A percentile compares a stretch with the other conserved stretches of the same genome.
phyloP scores from a whole-genome alignment of 1,284 basidiomycete species.

The Moesziomyces sp. region DNA sequence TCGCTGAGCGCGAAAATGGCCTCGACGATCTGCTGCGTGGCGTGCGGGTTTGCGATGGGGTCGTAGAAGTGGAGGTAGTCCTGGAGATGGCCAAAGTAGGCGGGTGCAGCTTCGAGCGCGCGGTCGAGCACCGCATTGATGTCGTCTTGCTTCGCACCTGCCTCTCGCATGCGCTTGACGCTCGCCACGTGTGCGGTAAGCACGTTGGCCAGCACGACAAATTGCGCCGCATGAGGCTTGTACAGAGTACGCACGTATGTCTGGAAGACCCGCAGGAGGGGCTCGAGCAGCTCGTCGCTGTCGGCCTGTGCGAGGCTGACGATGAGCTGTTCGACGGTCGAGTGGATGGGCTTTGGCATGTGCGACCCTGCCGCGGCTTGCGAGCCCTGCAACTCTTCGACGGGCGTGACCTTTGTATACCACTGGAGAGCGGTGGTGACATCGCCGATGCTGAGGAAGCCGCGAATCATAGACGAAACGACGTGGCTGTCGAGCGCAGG shows the following conservation, averaged over 20 bases:
- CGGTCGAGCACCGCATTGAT: constrained; percentile 35
- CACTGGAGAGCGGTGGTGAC: constrained; percentile 49
- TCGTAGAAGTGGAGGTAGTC: constrained; percentile 2
- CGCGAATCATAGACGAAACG: constrained; percentile 75
- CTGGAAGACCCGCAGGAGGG: constrained; percentile 27
- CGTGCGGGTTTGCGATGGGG: not conserved
- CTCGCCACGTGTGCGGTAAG: constrained; percentile 48
- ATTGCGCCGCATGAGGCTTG: not conserved
- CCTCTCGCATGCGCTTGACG: constrained; percentile 27
- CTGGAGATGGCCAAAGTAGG: constrained; percentile 18
- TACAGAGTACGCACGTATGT: not conserved
- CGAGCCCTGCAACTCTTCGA: not conserved
- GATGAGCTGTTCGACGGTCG: constrained; percentile 28
- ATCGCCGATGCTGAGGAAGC: constrained; percentile 53
- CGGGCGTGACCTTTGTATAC: constrained; percentile 44
- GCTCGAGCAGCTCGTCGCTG: constrained; percentile 20
- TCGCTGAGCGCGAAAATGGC: constrained; percentile 27
- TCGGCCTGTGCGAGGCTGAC: constrained; percentile 5
- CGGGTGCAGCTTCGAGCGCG: constrained; percentile 24
- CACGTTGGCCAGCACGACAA: constrained; percentile 9
- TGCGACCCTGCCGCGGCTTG: not conserved
- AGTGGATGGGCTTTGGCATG: constrained; percentile 15
- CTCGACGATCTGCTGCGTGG: constrained; percentile 9
- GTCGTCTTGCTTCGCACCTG: constrained; percentile 24
- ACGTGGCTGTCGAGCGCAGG: constrained; percentile 73